Percentiles rank a stretch among this genome's conserved stretches.
These are phyloP conservation scores for Globisporangium parvum DNA, from an alignment of 352 stramenopile genomes.

Conservation along the genomic window DNA sequence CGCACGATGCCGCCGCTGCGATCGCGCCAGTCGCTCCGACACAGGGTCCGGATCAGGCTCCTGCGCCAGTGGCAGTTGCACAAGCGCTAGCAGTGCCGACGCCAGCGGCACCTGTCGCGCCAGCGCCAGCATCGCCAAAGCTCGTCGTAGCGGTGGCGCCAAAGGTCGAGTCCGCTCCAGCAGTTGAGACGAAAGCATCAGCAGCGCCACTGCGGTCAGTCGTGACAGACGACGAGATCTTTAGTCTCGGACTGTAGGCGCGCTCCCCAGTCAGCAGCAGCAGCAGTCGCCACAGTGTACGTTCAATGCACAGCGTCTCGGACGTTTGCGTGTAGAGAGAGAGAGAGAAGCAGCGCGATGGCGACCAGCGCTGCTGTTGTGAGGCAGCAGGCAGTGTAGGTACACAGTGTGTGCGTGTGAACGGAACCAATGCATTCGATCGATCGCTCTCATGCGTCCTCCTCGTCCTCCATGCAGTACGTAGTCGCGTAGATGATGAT, in stretches of 20 bases:
- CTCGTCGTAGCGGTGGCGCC: conserved; percentile 7
- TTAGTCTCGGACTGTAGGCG: conserved; percentile 65
- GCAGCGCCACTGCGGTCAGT: conserved; percentile 8
- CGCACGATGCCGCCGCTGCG: not conserved
- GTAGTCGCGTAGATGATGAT: no score
- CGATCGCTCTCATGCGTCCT: no score
- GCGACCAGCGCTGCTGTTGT: no score
- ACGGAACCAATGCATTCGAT: no score
- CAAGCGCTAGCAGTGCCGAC: not conserved
- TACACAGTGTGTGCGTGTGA: not conserved
- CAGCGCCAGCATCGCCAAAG: not conserved
- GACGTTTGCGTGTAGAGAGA: no score
- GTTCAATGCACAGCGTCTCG: no score
- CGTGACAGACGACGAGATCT: conserved; percentile 65
- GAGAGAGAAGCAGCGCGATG: no score
- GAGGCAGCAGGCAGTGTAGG: not conserved
- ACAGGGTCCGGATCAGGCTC: not conserved
- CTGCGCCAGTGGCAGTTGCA: not conserved
- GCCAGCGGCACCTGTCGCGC: not conserved
- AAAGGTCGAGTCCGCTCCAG: conserved; percentile 1
- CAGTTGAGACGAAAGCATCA: conserved; percentile 1
- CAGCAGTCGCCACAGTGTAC: no score
- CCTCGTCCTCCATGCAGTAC: no score
- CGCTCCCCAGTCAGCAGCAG: not conserved
- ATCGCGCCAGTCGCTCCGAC: not conserved